A percentile compares a stretch with the other conserved stretches of the same genome.
Conservation (phyloP, 345 rosid species). For the Moringa oleifera region DNA sequence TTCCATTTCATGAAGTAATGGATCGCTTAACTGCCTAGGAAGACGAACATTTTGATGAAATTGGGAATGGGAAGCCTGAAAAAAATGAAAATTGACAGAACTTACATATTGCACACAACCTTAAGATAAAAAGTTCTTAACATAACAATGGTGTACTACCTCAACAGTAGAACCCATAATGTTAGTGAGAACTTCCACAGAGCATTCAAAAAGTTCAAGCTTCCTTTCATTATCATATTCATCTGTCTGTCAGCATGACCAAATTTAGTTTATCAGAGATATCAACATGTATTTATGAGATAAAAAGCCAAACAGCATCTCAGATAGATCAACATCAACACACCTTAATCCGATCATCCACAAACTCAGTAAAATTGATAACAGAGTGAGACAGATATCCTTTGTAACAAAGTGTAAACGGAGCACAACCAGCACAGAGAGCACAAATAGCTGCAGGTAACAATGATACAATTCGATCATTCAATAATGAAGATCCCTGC, state of each 20-base stretch:
- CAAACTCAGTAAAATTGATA: constrained; percentile 36
- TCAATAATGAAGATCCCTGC: constrained; percentile 50
- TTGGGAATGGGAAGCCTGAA: constrained; percentile 42
- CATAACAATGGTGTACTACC: constrained; percentile 28
- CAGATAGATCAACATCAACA: constrained; percentile 12
- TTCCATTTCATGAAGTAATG: constrained; percentile 73
- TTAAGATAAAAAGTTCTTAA: not conserved
- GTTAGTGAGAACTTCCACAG: constrained; percentile 67
- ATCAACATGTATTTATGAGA: constrained; percentile 12
- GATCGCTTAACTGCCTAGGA: constrained; percentile 69
- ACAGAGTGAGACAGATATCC: constrained; percentile 29
- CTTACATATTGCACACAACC: constrained; percentile 8
- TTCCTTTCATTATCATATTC: constrained; percentile 37
- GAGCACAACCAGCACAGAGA: constrained; percentile 63
- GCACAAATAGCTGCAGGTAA: constrained; percentile 81
- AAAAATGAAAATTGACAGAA: constrained; percentile 11
- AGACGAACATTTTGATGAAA: constrained; percentile 44
- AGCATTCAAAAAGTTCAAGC: constrained; percentile 63
- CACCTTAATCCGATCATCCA: constrained; percentile 49
- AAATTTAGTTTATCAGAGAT: constrained; percentile 14
- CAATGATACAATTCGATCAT: constrained; percentile 47
- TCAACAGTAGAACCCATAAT: constrained; percentile 32
- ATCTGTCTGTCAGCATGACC: constrained; percentile 39
- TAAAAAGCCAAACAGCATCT: constrained; percentile 6
- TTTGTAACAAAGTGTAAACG: constrained; percentile 34